Percentiles rank a stretch among this genome's conserved stretches.
Evolutionary conservation across 2,329 filamentous ascomycete species (phyloP).

Genomic region (Rhynchosporium agropyri): DNA sequence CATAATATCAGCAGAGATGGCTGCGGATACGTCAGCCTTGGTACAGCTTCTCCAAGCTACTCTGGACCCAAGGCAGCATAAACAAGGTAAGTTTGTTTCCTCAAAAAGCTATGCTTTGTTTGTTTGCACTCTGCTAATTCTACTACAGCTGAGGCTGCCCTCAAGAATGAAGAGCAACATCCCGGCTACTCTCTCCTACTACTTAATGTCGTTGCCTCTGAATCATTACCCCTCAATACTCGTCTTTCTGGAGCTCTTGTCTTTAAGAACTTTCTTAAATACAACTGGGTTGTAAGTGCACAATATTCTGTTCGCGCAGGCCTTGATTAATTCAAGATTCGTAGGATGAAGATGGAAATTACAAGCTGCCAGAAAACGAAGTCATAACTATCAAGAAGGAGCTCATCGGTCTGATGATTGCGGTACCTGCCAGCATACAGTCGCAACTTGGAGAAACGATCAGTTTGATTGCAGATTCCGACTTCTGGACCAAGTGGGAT

Average conservation of each 20-base stretch:
- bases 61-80: conserved; percentile 83
- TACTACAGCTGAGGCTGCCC: conserved; percentile 72
- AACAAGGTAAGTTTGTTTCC: conserved; percentile 68
- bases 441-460: conserved; percentile 95
- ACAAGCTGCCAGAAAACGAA: conserved; percentile 82
- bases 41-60: conserved; percentile 88
- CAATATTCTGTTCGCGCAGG: conserved; percentile 1
- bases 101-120: conserved; percentile 22
- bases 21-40: conserved; percentile 63
- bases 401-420: conserved; percentile 95
- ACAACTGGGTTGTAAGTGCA: conserved; percentile 77
- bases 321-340: conserved; percentile 27
- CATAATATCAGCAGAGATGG: conserved; percentile 50
- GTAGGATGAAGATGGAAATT: conserved; percentile 87
- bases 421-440: conserved; percentile 83
- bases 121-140: conserved; percentile 39
- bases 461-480: conserved; percentile 95
- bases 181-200: conserved; percentile 86
- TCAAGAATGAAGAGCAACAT: conserved; percentile 78
- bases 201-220: conserved; percentile 85
- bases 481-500: conserved; percentile 96
- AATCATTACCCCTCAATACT: conserved; percentile 72
- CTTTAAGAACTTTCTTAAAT: conserved; percentile 98
- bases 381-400: conserved; percentile 91
- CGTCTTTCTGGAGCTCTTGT: conserved; percentile 86